phyloP scores from a whole-genome alignment of 345 rosid genomes.

The Sonneratia alba region DNA sequence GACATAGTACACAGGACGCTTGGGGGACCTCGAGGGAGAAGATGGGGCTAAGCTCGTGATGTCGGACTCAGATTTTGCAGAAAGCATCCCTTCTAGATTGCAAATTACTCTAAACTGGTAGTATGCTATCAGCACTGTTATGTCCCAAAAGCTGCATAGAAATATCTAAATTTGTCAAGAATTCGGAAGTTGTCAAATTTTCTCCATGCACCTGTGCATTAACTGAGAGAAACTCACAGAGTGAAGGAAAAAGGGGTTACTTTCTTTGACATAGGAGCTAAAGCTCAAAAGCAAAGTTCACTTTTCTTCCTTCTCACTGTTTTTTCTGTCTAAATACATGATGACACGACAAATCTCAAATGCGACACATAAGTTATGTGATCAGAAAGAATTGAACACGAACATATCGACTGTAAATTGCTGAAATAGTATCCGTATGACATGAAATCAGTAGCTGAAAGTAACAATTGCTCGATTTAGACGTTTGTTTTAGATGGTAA shows the following conservation, averaged over 20 bases:
- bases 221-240: too few relatives aligned
- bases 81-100: constrained; percentile 25
- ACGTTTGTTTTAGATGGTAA: neutral
- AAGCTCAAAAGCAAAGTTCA: neutral
- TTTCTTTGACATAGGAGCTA: neutral
- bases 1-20: constrained; percentile 58
- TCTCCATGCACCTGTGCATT: neutral
- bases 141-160: neutral
- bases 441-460: neutral
- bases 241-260: neutral
- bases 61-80: constrained; percentile 68
- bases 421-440: neutral
- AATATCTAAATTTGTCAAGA: neutral
- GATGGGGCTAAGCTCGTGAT: constrained; percentile 68
- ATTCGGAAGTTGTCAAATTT: neutral
- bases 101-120: neutral
- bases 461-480: neutral
- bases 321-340: neutral
- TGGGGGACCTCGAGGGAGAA: constrained; percentile 73
- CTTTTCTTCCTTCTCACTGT: neutral
- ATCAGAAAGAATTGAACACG: neutral
- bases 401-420: neutral
- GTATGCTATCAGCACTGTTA: neutral
- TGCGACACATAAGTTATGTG: neutral
- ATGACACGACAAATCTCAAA: neutral